Evolutionary conservation across 192 early-diverging fungal species (phyloP), one percentile per base, ranked within the genome.

Genomic region (Backusella psychrophila): DNA sequence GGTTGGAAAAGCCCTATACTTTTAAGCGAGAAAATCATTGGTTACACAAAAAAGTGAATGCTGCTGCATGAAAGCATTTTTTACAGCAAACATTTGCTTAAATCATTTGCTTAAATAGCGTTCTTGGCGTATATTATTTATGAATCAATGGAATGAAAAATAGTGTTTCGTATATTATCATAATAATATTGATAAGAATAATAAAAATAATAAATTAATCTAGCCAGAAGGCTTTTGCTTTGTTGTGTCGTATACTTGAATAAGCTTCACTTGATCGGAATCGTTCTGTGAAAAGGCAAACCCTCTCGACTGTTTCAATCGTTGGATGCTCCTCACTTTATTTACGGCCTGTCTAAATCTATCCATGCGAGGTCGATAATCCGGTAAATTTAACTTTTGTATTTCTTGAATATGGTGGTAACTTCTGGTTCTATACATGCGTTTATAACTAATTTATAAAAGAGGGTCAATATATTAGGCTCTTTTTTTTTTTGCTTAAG

Each of bases 351-450:
- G 96, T 72, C 93, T 88, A 93, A 99, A 99, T 75, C 93, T 89
- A 82, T 99, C 96, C 95, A 97, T 96, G 35, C 97, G 87, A 41
- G 98, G 98, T 39, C 97, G 89, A 81, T 96, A 97, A 75, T 99
- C 98, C 29, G 96, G 98, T 74, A 99, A 95, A 84, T 99, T 98
- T 90, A 94, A 95, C 81, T 97, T 98, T 84, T 98, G 94, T 72
- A 99, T 99, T 85, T 99, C 98, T 84, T 98, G 97, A 46, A 98
- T 92, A 75, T 96, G 94, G 77, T 99, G 98, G 82, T 98, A 98
- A 19, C 93, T 88, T 74, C 89, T 79, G 31, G 96, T 88, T 33
- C 89, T 82, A 79, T 93, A 94, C 84, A 93, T 93, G 59, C 96
- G 92, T 49, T 88, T 88, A 66, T 81, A 78, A 69, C 94, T 95